A percentile compares a stretch with the other conserved stretches of the same genome.
These are phyloP conservation scores for Lentinula sp. DNA, from an alignment of 768 basidiomycete species.

Conservation along the genomic window DNA sequence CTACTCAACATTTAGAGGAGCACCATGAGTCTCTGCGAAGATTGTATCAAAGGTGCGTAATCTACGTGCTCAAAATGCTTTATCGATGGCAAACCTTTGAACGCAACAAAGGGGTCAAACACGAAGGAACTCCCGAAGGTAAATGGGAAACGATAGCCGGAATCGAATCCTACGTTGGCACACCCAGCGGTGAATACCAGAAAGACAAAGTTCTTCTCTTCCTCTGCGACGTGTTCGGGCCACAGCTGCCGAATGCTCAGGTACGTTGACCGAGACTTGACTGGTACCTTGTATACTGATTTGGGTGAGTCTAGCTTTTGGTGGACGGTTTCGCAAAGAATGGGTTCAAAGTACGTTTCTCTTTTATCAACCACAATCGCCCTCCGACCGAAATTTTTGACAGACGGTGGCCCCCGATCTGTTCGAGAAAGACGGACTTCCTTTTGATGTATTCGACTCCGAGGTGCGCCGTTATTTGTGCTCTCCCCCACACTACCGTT, in stretches of 20 bases:
- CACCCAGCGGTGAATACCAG: conserved; percentile 28
- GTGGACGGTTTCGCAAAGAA: conserved; percentile 11
- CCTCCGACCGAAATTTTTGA: background rate
- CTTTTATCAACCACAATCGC: background rate
- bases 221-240: conserved; percentile 33
- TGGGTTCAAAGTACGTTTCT: conserved; percentile 8
- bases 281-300: too few relatives aligned
- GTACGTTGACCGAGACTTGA: conserved; percentile 1
- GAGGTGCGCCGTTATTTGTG: background rate
- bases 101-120: background rate
- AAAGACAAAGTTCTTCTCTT: conserved; percentile 33
- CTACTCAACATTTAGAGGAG: background rate
- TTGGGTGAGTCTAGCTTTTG: background rate
- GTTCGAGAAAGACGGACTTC: conserved; percentile 8
- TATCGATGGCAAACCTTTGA: background rate
- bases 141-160: conserved; percentile 30
- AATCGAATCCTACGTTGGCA: conserved; percentile 33
- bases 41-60: conserved; percentile 1
- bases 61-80: background rate
- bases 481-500: background rate
- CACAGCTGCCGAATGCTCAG: conserved; percentile 24
- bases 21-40: conserved; percentile 3
- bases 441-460: conserved; percentile 3
- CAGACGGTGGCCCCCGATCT: conserved; percentile 12
- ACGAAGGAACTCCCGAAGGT: conserved; percentile 15